Evolutionary conservation across 768 basidiomycete genomes (phyloP), one percentile per base, ranked within the genome.

Genomic region (Dacryopinax spathularia): DNA sequence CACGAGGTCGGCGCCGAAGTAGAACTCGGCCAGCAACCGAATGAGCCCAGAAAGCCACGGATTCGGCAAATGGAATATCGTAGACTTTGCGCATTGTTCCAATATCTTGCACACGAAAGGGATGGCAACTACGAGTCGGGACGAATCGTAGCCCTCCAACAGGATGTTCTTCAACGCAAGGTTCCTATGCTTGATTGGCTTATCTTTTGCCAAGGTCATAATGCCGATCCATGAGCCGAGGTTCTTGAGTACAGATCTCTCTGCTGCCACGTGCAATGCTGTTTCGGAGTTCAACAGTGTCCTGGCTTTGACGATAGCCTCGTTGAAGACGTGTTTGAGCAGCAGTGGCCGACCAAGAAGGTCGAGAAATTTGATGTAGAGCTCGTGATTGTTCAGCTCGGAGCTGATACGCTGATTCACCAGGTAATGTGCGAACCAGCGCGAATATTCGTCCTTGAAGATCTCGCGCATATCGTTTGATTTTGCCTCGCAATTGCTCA

Each of bases 21-120:
- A 98, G n/a, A 99, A 81, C 73, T 99, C 96, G 43, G 85, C 89
- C 44, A 98, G 82, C 41, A 98, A 79, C 67, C 88, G 84, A 69
- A 98, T 79, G 66, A 99, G 89, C 0, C 89, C 94, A 88, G 97
- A 94, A 60, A 99, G 76, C 96, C 96, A 99, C 1, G 96, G 96
- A 73, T 97, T 99, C 27, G 96, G 96, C 20, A 92, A 88, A 70
- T 82, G 87, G 83, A 99, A 99, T 29, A 98, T 89, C 67, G 80
- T 86, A 33, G 95, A 98, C 71, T 87, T 85, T 59, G 86, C 81
- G 66, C 91, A 92, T 48, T 89, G 89, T 72, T 93, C 90, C 48
- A 99, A 82, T 1, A 92, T 88, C 75, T 96, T 96, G 84, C 95
- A 98, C 35, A 98, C 91, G 73, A 98, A 99, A 0, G 96, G 92